phyloP scores from a whole-genome alignment of 371 early-diverging fungal species.

The Zychaea mexicana region DNA sequence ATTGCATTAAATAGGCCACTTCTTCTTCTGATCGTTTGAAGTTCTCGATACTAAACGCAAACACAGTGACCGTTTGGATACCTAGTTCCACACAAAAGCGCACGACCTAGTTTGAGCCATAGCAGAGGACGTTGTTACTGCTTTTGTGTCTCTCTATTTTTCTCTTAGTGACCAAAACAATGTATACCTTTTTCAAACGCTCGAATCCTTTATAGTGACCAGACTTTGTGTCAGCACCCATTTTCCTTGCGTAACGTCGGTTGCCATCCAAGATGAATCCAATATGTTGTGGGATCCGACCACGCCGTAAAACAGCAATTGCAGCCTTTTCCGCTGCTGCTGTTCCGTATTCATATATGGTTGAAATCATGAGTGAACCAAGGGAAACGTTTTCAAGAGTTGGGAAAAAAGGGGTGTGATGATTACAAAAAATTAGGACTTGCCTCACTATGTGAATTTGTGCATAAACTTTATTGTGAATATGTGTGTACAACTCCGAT shows the following conservation, averaged over 20 bases:
- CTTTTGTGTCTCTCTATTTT: neutral
- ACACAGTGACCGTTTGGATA: conserved; percentile 91
- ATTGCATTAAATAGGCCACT: conserved; percentile 87
- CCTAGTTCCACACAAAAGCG: conserved; percentile 89
- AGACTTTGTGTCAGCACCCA: conserved; percentile 47
- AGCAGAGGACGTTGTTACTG: neutral
- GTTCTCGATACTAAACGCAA: conserved; percentile 98
- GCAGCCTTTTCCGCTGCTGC: neutral
- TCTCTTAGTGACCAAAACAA: neutral
- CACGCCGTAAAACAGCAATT: conserved; percentile 61
- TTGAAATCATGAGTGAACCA: neutral
- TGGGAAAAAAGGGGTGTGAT: no score
- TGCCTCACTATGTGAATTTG: no score
- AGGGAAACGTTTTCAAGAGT: neutral
- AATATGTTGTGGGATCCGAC: conserved; percentile 92
- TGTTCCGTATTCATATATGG: neutral
- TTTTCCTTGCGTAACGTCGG: conserved; percentile 85
- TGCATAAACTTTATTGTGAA: no score
- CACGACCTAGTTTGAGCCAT: conserved; percentile 60
- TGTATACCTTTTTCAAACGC: conserved; percentile 68
- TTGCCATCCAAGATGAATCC: conserved; percentile 99
- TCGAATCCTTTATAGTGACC: conserved; percentile 90
- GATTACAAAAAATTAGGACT: no score
- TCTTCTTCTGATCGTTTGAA: conserved; percentile 92
- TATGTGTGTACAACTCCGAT: no score